phyloP scores from a whole-genome alignment of 257 asterid species.

The Datura wrightii region DNA sequence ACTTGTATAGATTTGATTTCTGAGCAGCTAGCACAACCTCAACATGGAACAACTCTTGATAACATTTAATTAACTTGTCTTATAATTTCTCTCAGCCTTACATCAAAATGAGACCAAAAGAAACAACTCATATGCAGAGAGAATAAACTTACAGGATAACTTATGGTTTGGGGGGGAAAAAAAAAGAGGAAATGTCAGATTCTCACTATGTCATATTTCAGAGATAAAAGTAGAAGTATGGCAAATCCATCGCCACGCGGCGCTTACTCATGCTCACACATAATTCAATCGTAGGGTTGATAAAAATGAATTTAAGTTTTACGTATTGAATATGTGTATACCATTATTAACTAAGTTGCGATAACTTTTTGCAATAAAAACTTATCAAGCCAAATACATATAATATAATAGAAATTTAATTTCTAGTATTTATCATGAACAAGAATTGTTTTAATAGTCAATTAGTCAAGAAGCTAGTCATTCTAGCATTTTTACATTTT shows the following conservation, averaged over 20 bases:
- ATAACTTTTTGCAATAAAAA: not conserved
- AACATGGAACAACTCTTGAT: not conserved
- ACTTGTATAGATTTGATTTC: not conserved
- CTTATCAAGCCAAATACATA: too few species aligned
- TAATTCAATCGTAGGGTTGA: not conserved
- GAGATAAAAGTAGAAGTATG: conserved; percentile 50
- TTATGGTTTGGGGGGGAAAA: conserved; percentile 37
- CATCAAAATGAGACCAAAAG: not conserved
- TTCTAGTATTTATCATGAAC: not conserved
- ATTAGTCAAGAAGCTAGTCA: conserved; percentile 34
- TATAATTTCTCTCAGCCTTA: conserved; percentile 23
- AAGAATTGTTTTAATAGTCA: not conserved
- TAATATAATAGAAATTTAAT: not conserved
- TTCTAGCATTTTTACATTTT: conserved; percentile 34
- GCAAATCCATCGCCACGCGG: conserved; percentile 60
- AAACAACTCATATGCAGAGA: conserved; percentile 25
- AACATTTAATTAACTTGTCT: not conserved
- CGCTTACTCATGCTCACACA: conserved; percentile 39
- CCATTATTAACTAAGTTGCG: not conserved
- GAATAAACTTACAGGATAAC: conserved; percentile 29
- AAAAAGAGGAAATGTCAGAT: conserved; percentile 50
- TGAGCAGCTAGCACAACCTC: not conserved
- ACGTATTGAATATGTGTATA: not conserved
- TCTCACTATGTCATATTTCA: conserved; percentile 53
- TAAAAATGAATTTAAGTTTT: not conserved